Evolutionary conservation across 83 land plant genomes (phyloP).

Genomic region (Diphasiastrum complanatum): DNA sequence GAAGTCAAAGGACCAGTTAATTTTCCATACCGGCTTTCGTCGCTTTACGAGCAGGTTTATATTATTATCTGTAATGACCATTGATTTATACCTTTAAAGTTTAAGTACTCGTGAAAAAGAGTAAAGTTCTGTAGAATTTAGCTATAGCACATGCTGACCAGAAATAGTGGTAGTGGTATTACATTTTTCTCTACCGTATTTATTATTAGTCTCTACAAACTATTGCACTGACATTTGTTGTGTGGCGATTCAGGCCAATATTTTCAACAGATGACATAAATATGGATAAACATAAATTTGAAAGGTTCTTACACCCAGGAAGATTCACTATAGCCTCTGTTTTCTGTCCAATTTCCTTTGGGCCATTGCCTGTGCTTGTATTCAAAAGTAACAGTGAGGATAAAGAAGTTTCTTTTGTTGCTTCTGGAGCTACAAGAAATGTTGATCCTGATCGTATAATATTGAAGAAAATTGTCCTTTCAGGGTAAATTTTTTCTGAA

Average conservation of each 20-base stretch:
- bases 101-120: not conserved
- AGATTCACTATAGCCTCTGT: slow-evolving; percentile 79
- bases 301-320: slow-evolving; percentile 90
- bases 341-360: slow-evolving; percentile 75
- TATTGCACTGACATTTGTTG: not conserved
- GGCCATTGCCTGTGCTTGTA: slow-evolving; percentile 60
- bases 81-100: no score
- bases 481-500: slow-evolving; percentile 55
- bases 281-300: slow-evolving; percentile 90
- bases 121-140: no score
- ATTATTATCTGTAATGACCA: not conserved
- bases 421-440: slow-evolving; percentile 65
- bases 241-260: slow-evolving; percentile 57
- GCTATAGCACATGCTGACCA: no score
- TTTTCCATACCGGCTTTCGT: slow-evolving; percentile 91
- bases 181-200: not conserved
- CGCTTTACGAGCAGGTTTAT: slow-evolving; percentile 63
- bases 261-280: slow-evolving; percentile 86
- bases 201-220: not conserved
- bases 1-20: slow-evolving; percentile 64
- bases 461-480: slow-evolving; percentile 71
- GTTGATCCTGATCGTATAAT: slow-evolving; percentile 74
- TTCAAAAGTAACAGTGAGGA: slow-evolving; percentile 37
- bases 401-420: slow-evolving; percentile 46
- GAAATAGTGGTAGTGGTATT: not conserved